Evolutionary conservation across 306 rosid species (phyloP).

Genomic region (Benincasa hispida): DNA sequence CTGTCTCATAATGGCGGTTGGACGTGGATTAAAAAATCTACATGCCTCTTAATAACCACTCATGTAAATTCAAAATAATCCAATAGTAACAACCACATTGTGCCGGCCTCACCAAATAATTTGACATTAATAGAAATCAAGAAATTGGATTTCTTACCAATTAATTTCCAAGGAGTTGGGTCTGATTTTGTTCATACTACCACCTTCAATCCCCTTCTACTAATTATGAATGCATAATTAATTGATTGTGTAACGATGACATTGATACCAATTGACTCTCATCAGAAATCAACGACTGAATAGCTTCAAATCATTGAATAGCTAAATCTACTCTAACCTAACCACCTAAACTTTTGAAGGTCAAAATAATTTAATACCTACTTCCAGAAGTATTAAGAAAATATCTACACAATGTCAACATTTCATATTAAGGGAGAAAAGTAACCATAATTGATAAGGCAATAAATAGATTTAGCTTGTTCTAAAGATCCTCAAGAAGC

Average conservation of each 20-base stretch:
- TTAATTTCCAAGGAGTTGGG: neutral
- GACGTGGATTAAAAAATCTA: neutral
- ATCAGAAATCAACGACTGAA: neutral
- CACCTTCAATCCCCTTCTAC: neutral
- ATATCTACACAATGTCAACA: neutral
- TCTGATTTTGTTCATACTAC: neutral
- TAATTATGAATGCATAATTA: neutral
- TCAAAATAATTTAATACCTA: neutral
- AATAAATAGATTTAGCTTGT: neutral
- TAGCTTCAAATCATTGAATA: neutral
- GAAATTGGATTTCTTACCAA: neutral
- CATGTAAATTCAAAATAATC: too few relatives aligned
- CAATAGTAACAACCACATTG: neutral
- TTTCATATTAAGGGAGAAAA: neutral
- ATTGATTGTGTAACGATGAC: neutral
- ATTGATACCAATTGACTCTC: neutral
- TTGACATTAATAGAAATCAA: neutral
- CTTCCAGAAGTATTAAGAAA: neutral
- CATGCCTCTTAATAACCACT: neutral
- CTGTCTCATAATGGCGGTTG: too few relatives aligned
- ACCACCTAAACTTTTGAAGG: neutral
- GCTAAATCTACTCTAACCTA: neutral
- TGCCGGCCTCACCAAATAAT: neutral
- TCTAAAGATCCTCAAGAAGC: neutral
- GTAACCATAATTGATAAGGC: neutral